Evolutionary conservation across 1,139 yeast genomes (phyloP), one percentile per base, ranked within the genome.

Genomic region (Debaryomycetaceae sp.): DNA sequence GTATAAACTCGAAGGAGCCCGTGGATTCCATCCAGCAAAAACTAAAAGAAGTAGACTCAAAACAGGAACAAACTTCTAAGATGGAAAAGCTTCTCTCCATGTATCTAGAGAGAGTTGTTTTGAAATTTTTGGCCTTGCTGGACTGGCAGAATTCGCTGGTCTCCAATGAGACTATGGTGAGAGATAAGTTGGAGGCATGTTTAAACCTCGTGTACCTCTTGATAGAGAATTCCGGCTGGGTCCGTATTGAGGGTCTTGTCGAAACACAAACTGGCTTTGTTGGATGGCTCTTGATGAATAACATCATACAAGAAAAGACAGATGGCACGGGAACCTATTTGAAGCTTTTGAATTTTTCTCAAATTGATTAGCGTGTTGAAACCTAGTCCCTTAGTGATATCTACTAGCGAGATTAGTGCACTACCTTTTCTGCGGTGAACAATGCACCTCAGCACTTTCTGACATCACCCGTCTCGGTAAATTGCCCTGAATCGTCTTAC

Each of bases 121-220:
- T 59, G 33, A 62, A 60, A 49, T 51, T 57, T 34, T 49, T 63
- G 24, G 66, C 66, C 9, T 42, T 60, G 13, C 57, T 57, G 41
- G 60, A 57, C 44, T 55, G 61, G 59, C 56, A 54, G 37, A 34
- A 27, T 4, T 27, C 31, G 3, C 31, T 27, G 31, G 31, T 27
- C 43, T 46, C 36, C 47, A 53, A 37, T 45, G 44, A n/a, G 48
- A 27, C 51, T 23, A 50, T 55, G 53, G 61, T 59, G 37, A 57
- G 57, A 37, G 47, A 42, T 1, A 49, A 56, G 4, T 51, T 65
- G 22, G 56, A 55, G 30, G 42, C 40, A 13, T 53, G 52, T 30
- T 42, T 62, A 20, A 44, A 43, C 13, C 43, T 36, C 8, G 39
- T 43, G 13, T 35, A 47, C 9, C 37, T 38, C 22, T 41, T 47